Evolutionary conservation across 768 basidiomycete genomes (phyloP), one percentile per base, ranked within the genome.

Genomic region (Chalciporus chontae): DNA sequence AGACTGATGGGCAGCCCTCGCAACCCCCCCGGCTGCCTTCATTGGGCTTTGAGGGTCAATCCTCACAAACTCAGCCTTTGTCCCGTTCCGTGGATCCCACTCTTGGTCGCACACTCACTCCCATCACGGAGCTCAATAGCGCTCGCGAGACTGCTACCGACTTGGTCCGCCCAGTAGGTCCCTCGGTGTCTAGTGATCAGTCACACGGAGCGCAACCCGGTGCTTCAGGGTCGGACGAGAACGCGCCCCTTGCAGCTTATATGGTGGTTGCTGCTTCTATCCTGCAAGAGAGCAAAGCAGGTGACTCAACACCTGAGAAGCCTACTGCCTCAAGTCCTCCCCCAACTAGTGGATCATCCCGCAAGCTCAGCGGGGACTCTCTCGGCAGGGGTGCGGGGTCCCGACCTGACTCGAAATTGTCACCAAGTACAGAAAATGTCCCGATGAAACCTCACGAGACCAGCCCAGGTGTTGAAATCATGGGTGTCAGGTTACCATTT

Each of bases 71-170:
- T 48, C 60, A 51, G 45, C 17, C 37, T 24, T 47, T 41, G 31
- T 40, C 52, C 31, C 64, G 59, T 49, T n/a, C 43, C 7, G 21
- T 32, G 10, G 71, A 69, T 31, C 48, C 55, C 21, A 51, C 37
- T n/a, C 11, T 51, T 8, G 57, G 57, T 13, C 71, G 74, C 26
- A 55, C 71, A 6, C 65, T 88, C 50, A 79, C 87, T 3, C 85
- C 87, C 8, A 89, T 90, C 52, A 82, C 81, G 3, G 88, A 90
- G 61, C 58, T 67, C 14, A 72, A 69, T 56, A 61, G 57, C 38
- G 57, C 63, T 7, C 60, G 50, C 3, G 67, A 71, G 32, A 71
- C 70, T 4, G 5, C 32, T 40, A 38, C 46, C 15, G 68, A 66
- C 45, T 47, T 59, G 19, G 18, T 48, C 17, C 60, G 34, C 14